Evolutionary conservation across 352 stramenopile genomes (phyloP).

Genomic region (Phytopythium litorale): DNA sequence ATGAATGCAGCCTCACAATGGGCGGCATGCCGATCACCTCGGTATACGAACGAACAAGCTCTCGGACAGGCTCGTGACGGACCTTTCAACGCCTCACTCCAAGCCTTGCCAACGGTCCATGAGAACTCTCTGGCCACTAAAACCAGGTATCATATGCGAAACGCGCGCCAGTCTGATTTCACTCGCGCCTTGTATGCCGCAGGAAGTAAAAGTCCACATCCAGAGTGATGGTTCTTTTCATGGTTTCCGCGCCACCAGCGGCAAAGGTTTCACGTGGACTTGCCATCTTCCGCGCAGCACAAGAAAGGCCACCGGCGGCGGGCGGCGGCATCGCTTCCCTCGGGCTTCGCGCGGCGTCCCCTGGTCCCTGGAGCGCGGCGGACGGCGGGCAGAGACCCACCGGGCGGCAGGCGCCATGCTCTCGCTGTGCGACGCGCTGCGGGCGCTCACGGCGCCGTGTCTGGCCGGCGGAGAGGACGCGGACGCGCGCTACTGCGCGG

Average conservation of each 20-base stretch:
- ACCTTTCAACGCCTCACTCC: not conserved
- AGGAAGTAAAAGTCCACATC: not conserved
- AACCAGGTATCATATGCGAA: not conserved
- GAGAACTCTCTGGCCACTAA: not conserved
- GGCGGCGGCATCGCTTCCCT: not conserved
- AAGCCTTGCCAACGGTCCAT: not conserved
- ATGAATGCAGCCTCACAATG: not conserved
- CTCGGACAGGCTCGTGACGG: not conserved
- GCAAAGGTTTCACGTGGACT: not conserved
- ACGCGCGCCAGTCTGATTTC: not conserved
- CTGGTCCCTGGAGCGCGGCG: not conserved
- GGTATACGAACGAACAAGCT: not conserved
- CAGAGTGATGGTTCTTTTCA: not conserved
- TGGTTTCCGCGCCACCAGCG: not conserved
- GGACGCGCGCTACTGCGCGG: constrained; percentile 17
- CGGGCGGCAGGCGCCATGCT: constrained; percentile 15
- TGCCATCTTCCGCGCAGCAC: not conserved
- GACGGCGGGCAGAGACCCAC: not conserved
- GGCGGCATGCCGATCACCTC: not conserved
- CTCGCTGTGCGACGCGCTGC: constrained; percentile 39
- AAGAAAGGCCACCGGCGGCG: too few species aligned
- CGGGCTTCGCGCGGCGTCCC: too few species aligned
- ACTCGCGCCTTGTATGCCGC: not conserved
- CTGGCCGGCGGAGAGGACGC: constrained; percentile 30
- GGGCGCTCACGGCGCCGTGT: constrained; percentile 31